These are phyloP conservation scores for Fusarium beomiforme DNA, from an alignment of 2,329 filamentous ascomycete genomes.

Conservation along the genomic window DNA sequence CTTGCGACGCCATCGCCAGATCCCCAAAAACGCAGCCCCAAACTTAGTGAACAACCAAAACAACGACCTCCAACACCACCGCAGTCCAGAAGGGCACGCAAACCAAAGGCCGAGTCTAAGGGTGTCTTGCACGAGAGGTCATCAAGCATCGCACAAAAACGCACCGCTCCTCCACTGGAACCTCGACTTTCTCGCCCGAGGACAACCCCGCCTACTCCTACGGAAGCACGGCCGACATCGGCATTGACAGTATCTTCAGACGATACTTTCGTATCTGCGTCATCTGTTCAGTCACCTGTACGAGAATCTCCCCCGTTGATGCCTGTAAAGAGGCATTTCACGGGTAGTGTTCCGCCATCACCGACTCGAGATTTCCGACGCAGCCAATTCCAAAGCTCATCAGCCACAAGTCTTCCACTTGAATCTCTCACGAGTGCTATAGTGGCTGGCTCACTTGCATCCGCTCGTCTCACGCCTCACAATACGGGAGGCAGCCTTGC, in stretches of 20 bases:
- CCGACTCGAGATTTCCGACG: constrained; percentile 50
- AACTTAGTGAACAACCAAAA: constrained; percentile 11
- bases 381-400: constrained; percentile 40
- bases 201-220: constrained; percentile 18
- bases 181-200: constrained; percentile 16
- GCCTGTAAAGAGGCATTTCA: constrained; percentile 20
- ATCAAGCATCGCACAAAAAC: constrained; percentile 17
- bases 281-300: constrained; percentile 48
- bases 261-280: constrained; percentile 58
- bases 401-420: constrained; percentile 59
- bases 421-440: constrained; percentile 78
- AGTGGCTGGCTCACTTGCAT: constrained; percentile 77
- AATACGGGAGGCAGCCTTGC: constrained; percentile 51
- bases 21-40: constrained; percentile 42
- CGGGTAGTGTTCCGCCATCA: constrained; percentile 48
- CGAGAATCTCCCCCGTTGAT: constrained; percentile 41
- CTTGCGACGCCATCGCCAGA: constrained; percentile 42
- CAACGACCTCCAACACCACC: constrained; percentile 51
- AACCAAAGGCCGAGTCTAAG: constrained; percentile 21
- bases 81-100: constrained; percentile 46
- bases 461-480: constrained; percentile 62
- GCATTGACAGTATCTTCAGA: constrained; percentile 52
- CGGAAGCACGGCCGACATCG: constrained; percentile 29
- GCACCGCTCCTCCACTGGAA: constrained; percentile 13
- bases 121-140: constrained; percentile 7